Conservation (phyloP, 768 basidiomycete genomes). For the Auriscalpium orientale region DNA sequence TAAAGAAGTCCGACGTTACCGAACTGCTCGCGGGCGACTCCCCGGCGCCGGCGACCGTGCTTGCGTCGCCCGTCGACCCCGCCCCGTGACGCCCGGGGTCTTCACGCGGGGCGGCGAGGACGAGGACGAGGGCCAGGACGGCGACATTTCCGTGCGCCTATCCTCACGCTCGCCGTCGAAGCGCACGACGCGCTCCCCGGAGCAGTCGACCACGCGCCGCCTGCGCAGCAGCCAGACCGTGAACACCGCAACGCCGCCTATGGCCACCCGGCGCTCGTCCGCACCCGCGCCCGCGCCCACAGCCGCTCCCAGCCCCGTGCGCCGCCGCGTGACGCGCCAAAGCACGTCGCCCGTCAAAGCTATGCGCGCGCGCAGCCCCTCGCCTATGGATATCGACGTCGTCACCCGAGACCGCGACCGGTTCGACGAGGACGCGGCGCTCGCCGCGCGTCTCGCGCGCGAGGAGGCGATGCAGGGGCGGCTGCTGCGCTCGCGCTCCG, state of each 20-base stretch:
- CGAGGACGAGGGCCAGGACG: slow-evolving; percentile 4
- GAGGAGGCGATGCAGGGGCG: slow-evolving; percentile 21
- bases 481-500: slow-evolving; percentile 24
- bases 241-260: not conserved
- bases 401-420: slow-evolving; percentile 6
- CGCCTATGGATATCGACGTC: slow-evolving; percentile 14
- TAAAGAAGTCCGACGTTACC: slow-evolving; percentile 22
- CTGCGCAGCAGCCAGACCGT: not conserved
- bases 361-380: not conserved
- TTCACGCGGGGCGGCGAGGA: no score
- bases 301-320: not conserved
- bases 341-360: not conserved
- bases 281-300: not conserved
- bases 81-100: slow-evolving; percentile 7
- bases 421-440: slow-evolving; percentile 18
- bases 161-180: slow-evolving; percentile 5
- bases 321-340: not conserved
- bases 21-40: slow-evolving; percentile 3
- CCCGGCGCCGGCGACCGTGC: slow-evolving; percentile 1
- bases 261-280: not conserved
- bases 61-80: slow-evolving; percentile 8
- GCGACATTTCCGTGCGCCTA: slow-evolving; percentile 1
- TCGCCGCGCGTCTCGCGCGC: slow-evolving; percentile 22
- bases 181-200: slow-evolving; percentile 10
- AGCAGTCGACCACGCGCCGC: slow-evolving; percentile 3